Evolutionary conservation across 371 early-diverging fungal species (phyloP), one percentile per base, ranked within the genome.

Genomic region (Smittium culicis): DNA sequence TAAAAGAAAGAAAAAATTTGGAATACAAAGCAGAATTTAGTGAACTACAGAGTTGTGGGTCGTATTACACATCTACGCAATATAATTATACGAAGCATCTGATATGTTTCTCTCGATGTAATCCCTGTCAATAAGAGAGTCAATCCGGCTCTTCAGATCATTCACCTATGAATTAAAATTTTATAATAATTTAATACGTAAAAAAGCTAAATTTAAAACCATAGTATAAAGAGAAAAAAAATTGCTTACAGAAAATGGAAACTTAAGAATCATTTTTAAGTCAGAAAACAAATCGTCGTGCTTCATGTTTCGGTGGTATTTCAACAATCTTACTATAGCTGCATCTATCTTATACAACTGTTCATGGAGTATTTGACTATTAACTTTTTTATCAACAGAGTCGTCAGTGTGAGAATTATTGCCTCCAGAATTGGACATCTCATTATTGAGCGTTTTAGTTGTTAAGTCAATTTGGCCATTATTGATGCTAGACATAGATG

Each of bases 321-420:
- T 98, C 92, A 96, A 88, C 61, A 96, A 86, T 45, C 97, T 82
- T 3, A 95, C 96, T 73, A 96, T 86, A 0, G 94, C 93, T 1
- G 98, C 98, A 70, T 98, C 97, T 3, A 78, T 85, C 74, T 70
- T 91, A 90, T 70, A 90, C 88, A 70, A 76, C 67, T 69, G 75
- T 58, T 79, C 76, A 3, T 69, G 65, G 34, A 75, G 77, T 25
- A 75, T 61, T 33, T 74, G 65, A 54, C 70, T 71, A 55, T 73
- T 73, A 28, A 68, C 58, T 24, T 24, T 34, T 64, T 67, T 70
- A 63, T 35, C 69, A 34, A 25, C 20, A 58, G 55, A 25, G 25
- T 31, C 17, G 66, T 27, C 35, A 3, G 45, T 25, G 20, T 28
- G 25, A 11, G 16, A 24, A 55, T 28, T 69, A 5, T 20, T 60